Evolutionary conservation across 768 basidiomycete species (phyloP).

Genomic region (Antrodiella citrinella): DNA sequence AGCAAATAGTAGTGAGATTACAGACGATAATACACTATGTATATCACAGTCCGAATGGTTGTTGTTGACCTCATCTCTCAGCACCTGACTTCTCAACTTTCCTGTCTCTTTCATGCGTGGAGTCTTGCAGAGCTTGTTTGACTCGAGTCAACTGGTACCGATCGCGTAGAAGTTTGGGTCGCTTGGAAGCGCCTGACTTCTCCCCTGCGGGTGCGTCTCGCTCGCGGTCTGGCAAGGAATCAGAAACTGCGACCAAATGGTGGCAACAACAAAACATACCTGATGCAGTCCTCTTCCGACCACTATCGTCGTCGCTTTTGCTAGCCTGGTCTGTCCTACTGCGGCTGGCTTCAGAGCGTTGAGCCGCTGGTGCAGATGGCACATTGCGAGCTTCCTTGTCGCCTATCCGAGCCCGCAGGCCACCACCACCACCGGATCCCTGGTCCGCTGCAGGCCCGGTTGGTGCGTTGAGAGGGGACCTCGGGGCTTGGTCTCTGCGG

Average conservation of each 20-base stretch:
- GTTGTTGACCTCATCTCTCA: too few species aligned
- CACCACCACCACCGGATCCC: too few species aligned
- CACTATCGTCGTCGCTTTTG: slow-evolving; percentile 54
- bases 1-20: background rate
- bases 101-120: too few species aligned
- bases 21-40: background rate
- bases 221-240: background rate
- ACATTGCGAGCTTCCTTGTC: slow-evolving; percentile 50
- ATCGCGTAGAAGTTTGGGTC: background rate
- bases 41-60: too few species aligned
- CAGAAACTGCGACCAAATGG: background rate
- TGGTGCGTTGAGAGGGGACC: slow-evolving; percentile 11
- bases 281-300: slow-evolving; percentile 58
- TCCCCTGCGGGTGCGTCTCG: background rate
- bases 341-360: slow-evolving; percentile 21
- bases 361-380: slow-evolving; percentile 31
- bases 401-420: slow-evolving; percentile 50
- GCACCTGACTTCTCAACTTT: too few species aligned
- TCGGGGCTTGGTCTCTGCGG: slow-evolving; percentile 35
- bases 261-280: slow-evolving; percentile 37
- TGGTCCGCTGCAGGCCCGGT: slow-evolving; percentile 2
- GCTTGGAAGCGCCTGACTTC: background rate
- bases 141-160: background rate
- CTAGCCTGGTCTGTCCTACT: background rate
- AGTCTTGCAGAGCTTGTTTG: too few species aligned